Conservation (phyloP, 305 asterid genomes). For the Nicotiana rustica region DNA sequence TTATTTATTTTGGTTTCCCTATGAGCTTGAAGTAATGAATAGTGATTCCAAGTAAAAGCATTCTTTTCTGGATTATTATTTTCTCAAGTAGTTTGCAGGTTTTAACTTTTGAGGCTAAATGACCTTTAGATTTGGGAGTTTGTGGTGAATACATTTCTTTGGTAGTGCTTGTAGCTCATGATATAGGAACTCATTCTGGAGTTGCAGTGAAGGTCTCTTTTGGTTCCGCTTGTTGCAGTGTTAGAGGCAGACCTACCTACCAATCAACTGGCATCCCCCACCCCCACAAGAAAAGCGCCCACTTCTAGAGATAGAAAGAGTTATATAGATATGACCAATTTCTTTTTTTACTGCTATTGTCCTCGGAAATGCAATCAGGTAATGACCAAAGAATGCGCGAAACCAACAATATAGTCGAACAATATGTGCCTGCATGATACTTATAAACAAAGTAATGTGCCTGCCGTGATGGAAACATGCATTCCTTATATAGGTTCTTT, state of each 20-base stretch:
- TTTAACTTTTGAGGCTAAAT: constrained; percentile 2
- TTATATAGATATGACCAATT: not conserved
- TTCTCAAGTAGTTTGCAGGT: constrained; percentile 20
- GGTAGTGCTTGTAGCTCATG: constrained; percentile 17
- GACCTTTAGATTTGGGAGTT: not conserved
- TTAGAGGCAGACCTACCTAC: constrained; percentile 1
- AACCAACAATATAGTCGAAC: not conserved
- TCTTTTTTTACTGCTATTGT: not conserved
- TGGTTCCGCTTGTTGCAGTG: not conserved
- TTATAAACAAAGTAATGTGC: not conserved
- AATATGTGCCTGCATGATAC: not conserved
- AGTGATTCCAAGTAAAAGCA: constrained; percentile 24
- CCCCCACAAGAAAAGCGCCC: not conserved
- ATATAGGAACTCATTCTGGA: constrained; percentile 15
- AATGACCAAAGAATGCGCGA: not conserved
- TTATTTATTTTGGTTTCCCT: not conserved
- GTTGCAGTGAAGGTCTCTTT: not conserved
- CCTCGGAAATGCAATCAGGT: not conserved
- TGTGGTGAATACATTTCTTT: not conserved
- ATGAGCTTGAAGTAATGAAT: constrained; percentile 7
- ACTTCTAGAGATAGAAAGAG: not conserved
- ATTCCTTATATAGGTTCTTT: not conserved
- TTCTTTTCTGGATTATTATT: not conserved
- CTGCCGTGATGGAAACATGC: not conserved
- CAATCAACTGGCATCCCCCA: not conserved